Base-by-base conservation (phyloP, 1,139 yeast genomes). In the Kodamaea fungicola region DNA sequence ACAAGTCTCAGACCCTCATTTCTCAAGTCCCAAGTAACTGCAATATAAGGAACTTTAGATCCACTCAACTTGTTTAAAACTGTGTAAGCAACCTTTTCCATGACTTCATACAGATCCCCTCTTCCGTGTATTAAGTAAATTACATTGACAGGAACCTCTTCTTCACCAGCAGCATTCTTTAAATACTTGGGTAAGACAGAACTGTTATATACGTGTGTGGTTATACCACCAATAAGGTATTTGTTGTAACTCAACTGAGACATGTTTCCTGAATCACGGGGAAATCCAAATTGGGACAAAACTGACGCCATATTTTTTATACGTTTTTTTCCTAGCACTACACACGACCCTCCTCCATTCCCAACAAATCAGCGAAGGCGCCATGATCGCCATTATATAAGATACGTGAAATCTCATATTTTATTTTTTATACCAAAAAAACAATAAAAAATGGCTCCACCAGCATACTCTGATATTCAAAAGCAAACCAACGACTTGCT, bases 401-500 rank as follows among this genome's bases (percentile, higher is more conserved):
- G 16, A 26, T 12, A 21, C 19, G 23, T 13, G 25, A 12, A 16
- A 30, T 21, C 31, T 25, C 21, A 24, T n/a, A 27, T 30, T 31
- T 28, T 31, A 13, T 28, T 29, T 28, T 10, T 21, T 25, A 10
- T 22, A 37, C 30, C 36, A 13, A 30, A 26, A 13, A 10, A 25
- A n/a, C n/a, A 35, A 28, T 30, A 28, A 37, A 58, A 45, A 55
- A 66, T 66, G 71, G 69, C 70, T 42, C 87, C 88, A 49, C 81
- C 88, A 58, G 84, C 88, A 61, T 86, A 79, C 76, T 79, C 95
- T 52, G 96, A 88, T 67, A 84, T 90, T 63, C 83, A 92, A 62
- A 88, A 88, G 74, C 78, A 87, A 61, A 77, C 94, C 70, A 87
- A 86, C 75, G 95, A 85, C 70, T 79, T 92, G 59, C 78, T 92